Percentiles rank a stretch among this genome's conserved stretches.
phyloP scores from a whole-genome alignment of 441 rosid species.

The Adansonia gregorii region DNA sequence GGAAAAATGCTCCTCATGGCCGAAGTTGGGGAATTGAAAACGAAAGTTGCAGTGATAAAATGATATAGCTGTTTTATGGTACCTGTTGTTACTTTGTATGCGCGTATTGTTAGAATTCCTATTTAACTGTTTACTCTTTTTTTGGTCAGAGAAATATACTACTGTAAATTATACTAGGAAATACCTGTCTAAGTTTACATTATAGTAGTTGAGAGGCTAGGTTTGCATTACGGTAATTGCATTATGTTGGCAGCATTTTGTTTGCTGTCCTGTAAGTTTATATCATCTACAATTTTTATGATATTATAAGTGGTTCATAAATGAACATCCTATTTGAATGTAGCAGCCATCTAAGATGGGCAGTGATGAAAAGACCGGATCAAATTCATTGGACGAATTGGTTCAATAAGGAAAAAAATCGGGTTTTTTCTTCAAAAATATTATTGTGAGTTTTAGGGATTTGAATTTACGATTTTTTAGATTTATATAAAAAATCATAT shows the following conservation, averaged over 20 bases:
- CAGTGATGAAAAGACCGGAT: no score
- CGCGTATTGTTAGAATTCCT: no score
- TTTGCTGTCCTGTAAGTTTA: not conserved
- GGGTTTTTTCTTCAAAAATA: no score
- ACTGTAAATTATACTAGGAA: constrained; percentile 17
- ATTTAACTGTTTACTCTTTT: not conserved
- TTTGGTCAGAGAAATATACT: not conserved
- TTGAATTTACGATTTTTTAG: no score
- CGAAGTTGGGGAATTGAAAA: not conserved
- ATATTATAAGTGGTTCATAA: not conserved
- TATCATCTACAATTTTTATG: not conserved
- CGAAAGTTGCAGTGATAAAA: not conserved
- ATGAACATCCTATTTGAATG: no score
- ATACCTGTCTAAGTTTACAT: not conserved
- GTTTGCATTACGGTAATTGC: not conserved
- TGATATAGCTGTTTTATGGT: not conserved
- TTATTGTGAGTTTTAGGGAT: no score
- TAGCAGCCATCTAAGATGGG: no score
- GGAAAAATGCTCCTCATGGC: constrained; percentile 6
- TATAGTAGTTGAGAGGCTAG: not conserved
- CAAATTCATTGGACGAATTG: no score
- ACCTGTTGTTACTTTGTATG: no score
- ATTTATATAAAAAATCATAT: no score
- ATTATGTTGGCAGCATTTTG: not conserved
- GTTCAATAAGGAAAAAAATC: no score